A percentile compares a stretch with the other conserved stretches of the same genome.
Conservation (phyloP, 2,329 filamentous ascomycete genomes). For the Apiospora malaysiana region DNA sequence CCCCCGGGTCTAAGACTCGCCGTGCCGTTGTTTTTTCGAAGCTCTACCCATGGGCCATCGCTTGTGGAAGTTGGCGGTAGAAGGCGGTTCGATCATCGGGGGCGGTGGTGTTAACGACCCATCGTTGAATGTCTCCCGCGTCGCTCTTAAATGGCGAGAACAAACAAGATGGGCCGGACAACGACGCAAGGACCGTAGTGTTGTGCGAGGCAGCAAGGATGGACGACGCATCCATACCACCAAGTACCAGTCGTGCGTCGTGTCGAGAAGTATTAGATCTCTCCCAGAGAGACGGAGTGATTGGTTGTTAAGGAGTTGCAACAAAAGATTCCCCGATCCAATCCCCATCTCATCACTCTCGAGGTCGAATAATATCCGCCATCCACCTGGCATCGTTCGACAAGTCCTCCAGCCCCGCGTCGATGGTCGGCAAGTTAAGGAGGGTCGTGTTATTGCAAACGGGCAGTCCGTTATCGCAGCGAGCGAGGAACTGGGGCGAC, state of each 20-base stretch:
- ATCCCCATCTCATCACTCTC: background rate
- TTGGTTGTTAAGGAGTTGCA: background rate
- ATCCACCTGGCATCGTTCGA: constrained; percentile 58
- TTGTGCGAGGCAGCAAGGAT: no score
- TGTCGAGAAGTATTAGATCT: background rate
- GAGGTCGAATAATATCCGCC: constrained; percentile 48
- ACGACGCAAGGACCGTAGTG: background rate
- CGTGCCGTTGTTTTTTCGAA: background rate
- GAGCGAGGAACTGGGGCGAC: constrained; percentile 39
- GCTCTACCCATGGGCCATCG: background rate
- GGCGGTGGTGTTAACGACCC: background rate
- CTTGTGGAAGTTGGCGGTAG: background rate
- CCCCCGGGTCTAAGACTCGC: background rate
- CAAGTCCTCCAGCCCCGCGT: constrained; percentile 43
- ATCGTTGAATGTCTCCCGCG: background rate
- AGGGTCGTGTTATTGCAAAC: constrained; percentile 32
- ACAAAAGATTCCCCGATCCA: background rate
- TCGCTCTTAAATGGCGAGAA: background rate
- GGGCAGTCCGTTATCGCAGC: constrained; percentile 33
- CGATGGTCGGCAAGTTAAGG: constrained; percentile 37
- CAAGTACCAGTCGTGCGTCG: background rate
- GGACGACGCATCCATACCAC: background rate
- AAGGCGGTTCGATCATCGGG: background rate
- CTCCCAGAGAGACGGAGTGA: background rate
- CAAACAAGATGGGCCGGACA: background rate